Conservation (phyloP, 306 rosid genomes). For the Acacia acuminata region DNA sequence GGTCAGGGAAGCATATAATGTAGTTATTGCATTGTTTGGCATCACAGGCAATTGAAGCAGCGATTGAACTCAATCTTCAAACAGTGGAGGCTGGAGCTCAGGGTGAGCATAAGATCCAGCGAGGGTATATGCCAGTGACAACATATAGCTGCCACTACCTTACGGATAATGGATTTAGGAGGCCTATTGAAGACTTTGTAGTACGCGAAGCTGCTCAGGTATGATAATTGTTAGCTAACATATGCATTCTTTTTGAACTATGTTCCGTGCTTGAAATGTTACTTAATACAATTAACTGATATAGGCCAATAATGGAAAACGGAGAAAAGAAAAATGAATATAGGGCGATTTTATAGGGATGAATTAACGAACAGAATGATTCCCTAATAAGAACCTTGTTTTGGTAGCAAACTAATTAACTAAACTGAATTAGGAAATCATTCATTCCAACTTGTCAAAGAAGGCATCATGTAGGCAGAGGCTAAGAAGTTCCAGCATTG, state of each 20-base stretch:
- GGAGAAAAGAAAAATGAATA: not conserved
- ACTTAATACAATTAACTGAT: not conserved
- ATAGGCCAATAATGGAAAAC: not conserved
- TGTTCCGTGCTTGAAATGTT: not conserved
- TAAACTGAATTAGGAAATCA: not conserved
- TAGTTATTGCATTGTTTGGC: slow-evolving; percentile 17
- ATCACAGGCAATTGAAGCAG: slow-evolving; percentile 94
- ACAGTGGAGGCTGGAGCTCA: slow-evolving; percentile 99
- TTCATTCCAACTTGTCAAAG: not conserved
- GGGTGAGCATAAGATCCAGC: slow-evolving; percentile 98
- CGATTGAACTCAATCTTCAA: slow-evolving; percentile 75
- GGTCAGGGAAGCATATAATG: not conserved
- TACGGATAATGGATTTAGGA: slow-evolving; percentile 59
- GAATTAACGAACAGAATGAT: not conserved
- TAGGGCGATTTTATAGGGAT: not conserved
- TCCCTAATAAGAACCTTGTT: not conserved
- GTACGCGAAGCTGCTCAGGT: slow-evolving; percentile 90
- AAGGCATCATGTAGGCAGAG: not conserved
- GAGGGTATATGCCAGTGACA: slow-evolving; percentile 88
- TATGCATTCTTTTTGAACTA: slow-evolving; percentile 14
- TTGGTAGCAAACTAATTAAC: not conserved
- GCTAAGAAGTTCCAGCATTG: not conserved
- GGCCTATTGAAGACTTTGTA: slow-evolving; percentile 68
- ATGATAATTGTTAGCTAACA: slow-evolving; percentile 11
- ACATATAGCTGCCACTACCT: slow-evolving; percentile 93